Percentiles rank a stretch among this genome's conserved stretches.
Evolutionary conservation across 1,139 yeast species (phyloP).

Genomic region (Geotrichum candidum): DNA sequence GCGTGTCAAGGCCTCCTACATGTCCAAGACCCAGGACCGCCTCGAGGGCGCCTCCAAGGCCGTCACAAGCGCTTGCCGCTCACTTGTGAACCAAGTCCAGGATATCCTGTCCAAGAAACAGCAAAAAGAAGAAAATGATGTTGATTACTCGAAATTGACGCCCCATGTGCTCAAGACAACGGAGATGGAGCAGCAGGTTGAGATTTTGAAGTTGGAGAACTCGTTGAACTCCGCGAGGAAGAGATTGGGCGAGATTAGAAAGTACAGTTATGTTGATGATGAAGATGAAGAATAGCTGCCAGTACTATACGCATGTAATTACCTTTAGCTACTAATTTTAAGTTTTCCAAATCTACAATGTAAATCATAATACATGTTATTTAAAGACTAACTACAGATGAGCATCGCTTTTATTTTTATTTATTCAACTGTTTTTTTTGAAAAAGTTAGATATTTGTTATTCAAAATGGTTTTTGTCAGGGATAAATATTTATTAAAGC

Average conservation of each 20-base stretch:
- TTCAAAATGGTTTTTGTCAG: too few relatives aligned
- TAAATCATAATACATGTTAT: too few relatives aligned
- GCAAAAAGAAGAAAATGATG: slow-evolving; percentile 37
- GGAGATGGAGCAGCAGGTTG: slow-evolving; percentile 93
- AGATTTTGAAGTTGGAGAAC: slow-evolving; percentile 76
- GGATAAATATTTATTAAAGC: too few relatives aligned
- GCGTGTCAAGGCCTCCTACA: slow-evolving; percentile 73
- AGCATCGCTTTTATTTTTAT: neutral
- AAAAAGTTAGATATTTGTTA: neutral
- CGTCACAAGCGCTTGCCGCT: slow-evolving; percentile 70
- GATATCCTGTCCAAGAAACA: slow-evolving; percentile 43
- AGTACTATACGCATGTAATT: neutral
- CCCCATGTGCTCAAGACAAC: slow-evolving; percentile 80
- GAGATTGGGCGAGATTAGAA: slow-evolving; percentile 78
- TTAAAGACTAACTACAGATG: too few relatives aligned
- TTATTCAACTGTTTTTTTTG: neutral
- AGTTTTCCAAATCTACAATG: too few relatives aligned
- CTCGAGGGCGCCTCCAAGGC: slow-evolving; percentile 64
- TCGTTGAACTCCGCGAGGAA: slow-evolving; percentile 67
- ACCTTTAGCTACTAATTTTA: too few relatives aligned
- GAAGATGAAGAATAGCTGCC: slow-evolving; percentile 38
- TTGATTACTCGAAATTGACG: slow-evolving; percentile 65
- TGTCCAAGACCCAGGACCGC: slow-evolving; percentile 70
- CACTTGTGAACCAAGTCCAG: slow-evolving; percentile 66
- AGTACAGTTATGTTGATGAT: slow-evolving; percentile 62